Base-by-base conservation (phyloP, 495 filamentous ascomycete species). In the Daldinia concentrica region DNA sequence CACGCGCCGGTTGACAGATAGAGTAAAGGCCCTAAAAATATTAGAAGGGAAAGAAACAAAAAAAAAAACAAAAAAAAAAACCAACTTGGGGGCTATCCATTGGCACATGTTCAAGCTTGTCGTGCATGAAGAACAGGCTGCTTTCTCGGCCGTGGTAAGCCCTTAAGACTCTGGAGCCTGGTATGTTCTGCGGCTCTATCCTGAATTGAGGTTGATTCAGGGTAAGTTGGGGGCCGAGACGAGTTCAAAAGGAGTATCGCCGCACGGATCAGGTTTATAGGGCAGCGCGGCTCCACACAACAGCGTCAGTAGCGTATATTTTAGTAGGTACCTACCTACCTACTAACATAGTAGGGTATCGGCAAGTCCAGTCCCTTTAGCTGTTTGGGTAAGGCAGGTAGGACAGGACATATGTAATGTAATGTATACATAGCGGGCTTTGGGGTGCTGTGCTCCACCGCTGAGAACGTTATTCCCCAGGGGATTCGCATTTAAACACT, bases 81-180 rank as follows among this genome's bases (percentile, higher is more conserved):
- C 24, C 14, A 9, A 59, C 41, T 74, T 74, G 72, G 72, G 72
- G 72, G 72, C 63, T 36, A 60, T 7, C 62, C 62, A 71, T 74
- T 74, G 68, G 72, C 48, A 68, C 36, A 58, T 66, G 41, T 26
- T 59, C 26, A 64, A 68, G 55, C 67, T 71, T 62, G 68, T 67
- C 63, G 50, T 74, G 72, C 74, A 76, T 74, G 57, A 72, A 62
- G 66, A 71, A 74, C 64, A 71, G 67, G 72, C 68, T 74, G 55
- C 72, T 74, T 74, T 59, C 59, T 11, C 60, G 58, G 34, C 30
- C 39, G 60, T 62, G 59, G 63, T 74, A 68, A 71, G 67, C 66
- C 48, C 62, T 64, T 50, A 64, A 37, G 67, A 36, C 63, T 63
- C 24, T 63, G 72, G 48, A 74, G 72, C 72, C 72, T 74, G 72